Conservation (phyloP, 1,284 basidiomycete genomes). For the Rhodofomes roseus region DNA sequence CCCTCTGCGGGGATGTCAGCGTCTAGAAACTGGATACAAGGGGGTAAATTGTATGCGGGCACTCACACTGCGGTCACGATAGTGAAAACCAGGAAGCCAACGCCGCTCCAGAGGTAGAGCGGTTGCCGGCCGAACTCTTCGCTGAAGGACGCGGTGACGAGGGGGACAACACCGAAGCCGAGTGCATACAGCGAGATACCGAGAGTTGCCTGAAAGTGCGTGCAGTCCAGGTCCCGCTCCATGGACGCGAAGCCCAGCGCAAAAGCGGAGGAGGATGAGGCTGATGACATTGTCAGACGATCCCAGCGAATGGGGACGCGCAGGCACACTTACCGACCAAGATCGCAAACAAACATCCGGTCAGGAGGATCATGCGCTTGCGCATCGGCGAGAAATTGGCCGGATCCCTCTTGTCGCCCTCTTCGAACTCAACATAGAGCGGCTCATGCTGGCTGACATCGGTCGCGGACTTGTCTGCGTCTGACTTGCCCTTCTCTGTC, state of each 20-base stretch:
- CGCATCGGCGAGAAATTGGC: conserved; percentile 40
- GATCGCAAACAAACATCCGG: conserved; percentile 55
- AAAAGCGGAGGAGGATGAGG: conserved; percentile 52
- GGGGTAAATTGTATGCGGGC: neutral
- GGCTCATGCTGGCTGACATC: too few species aligned
- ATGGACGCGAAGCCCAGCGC: conserved; percentile 58
- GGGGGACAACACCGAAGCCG: conserved; percentile 69
- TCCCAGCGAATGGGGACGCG: neutral
- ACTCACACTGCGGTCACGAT: conserved; percentile 61
- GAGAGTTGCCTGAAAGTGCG: conserved; percentile 53
- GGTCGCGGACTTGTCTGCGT: too few species aligned
- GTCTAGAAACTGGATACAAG: neutral
- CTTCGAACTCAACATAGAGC: conserved; percentile 46
- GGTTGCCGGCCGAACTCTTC: conserved; percentile 77
- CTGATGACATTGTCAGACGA: conserved; percentile 25
- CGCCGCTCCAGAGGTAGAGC: conserved; percentile 56
- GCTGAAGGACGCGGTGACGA: conserved; percentile 70
- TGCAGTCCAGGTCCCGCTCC: conserved; percentile 61
- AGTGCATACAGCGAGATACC: conserved; percentile 61
- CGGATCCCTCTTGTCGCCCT: conserved; percentile 47
- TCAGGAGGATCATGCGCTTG: conserved; percentile 51
- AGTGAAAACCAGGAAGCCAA: conserved; percentile 59
- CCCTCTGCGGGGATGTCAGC: conserved; percentile 34
- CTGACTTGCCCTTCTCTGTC: neutral
- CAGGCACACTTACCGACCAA: conserved; percentile 41